A percentile compares a stretch with the other conserved stretches of the same genome.
phyloP scores from a whole-genome alignment of 1,284 basidiomycete species.

The Sphagnurus paluster region DNA sequence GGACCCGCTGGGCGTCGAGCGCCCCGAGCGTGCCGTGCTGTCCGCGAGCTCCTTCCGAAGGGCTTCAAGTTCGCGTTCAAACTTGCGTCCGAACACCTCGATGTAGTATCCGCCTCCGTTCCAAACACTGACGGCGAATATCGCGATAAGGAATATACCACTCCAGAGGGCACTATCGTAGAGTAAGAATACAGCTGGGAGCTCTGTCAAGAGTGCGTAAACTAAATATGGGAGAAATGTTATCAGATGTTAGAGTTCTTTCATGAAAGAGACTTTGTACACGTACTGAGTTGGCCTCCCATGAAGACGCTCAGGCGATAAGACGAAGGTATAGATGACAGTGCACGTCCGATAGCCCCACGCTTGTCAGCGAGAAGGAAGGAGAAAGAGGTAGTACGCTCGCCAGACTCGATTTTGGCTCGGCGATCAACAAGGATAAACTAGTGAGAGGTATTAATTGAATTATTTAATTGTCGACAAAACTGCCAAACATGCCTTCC shows the following conservation, averaged over 20 bases:
- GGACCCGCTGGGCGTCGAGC: conserved; percentile 52
- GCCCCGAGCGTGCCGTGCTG: conserved; percentile 44
- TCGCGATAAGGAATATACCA: conserved; percentile 71
- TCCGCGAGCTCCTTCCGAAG: conserved; percentile 85
- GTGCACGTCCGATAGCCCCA: conserved; percentile 72
- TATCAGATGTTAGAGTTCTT: background rate
- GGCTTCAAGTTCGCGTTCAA: conserved; percentile 87
- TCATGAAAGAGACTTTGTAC: conserved; percentile 31
- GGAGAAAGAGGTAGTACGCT: conserved; percentile 84
- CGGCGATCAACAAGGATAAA: conserved; percentile 84
- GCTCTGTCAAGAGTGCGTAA: conserved; percentile 83
- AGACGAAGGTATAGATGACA: conserved; percentile 59
- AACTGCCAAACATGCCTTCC: conserved; percentile 59
- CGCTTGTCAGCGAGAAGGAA: conserved; percentile 86
- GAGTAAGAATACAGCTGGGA: conserved; percentile 82
- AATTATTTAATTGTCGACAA: conserved; percentile 1
- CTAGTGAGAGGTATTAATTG: conserved; percentile 35
- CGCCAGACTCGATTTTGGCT: conserved; percentile 84
- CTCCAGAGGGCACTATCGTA: conserved; percentile 79
- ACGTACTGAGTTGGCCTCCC: conserved; percentile 81
- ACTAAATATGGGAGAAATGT: conserved; percentile 46
- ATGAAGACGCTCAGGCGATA: conserved; percentile 80
- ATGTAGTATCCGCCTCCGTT: conserved; percentile 89
- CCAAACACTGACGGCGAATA: conserved; percentile 84
- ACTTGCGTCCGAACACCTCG: conserved; percentile 95